Evolutionary conservation across 106 monocot genomes (phyloP), one percentile per base, ranked within the genome.

Genomic region (Apostasia shenzhenica): DNA sequence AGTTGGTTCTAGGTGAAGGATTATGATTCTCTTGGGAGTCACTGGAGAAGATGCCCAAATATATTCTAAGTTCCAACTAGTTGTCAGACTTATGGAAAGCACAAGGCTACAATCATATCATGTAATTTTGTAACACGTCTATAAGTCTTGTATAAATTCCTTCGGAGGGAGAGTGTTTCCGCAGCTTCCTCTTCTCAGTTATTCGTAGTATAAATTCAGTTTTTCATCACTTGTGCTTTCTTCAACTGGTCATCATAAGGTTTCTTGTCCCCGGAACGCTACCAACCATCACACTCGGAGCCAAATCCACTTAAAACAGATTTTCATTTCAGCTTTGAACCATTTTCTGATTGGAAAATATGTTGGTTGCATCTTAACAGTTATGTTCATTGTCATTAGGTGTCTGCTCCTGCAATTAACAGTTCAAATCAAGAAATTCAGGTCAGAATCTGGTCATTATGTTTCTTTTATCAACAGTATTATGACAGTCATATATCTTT

Each of bases 251-350:
- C 45, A 9, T 44, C 10, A 70, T 47, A 14, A 3, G 59, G 13
- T 52, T 4, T 46, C 13, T 64, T 69, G 40, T 69, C 57, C 56
- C 41, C 14, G 45, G 50, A 51, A 50, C 49, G 8, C 46, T 68
- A 79, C 64, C 81, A 76, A 48, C 39, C 65, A 48, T 77, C 81
- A 14, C 75, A 77, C 57, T 48, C 60, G 55, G 77, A 81, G 51
- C 73, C 75, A 45, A 79, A 62, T 67, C 48, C 72, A 67, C 63
- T 76, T 59, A 71, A 63, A 73, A 72, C 76, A n/a, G 77, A 77
- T 75, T 52, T 73, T 74, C 57, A 66, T 45, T 78, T 80, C 74
- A 69, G 60, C 26, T 72, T 76, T 65, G 78, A 83, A 44, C 58
- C 67, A 59, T 67, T 81, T 74, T 46, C 66, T 60, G 67, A 81